Percentiles rank a stretch among this genome's conserved stretches.
Evolutionary conservation across 2,329 filamentous ascomycete species (phyloP).

Genomic region (Fonsecaea nubica): DNA sequence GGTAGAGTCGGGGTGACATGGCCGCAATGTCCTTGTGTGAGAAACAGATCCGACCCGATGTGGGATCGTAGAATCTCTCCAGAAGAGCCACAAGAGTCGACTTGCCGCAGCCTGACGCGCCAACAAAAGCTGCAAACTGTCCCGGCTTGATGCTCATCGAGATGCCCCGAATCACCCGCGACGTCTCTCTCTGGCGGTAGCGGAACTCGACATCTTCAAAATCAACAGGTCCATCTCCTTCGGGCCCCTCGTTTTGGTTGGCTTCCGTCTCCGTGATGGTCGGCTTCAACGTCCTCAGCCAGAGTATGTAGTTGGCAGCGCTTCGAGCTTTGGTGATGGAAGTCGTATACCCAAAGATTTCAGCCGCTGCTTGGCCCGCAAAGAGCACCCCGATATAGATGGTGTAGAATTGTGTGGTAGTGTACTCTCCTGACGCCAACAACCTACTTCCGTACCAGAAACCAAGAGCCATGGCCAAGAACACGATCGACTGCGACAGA

Average conservation of each 20-base stretch:
- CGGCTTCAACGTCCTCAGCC: conserved; percentile 54
- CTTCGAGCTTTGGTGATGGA: conserved; percentile 60
- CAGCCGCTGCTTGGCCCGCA: conserved; percentile 42
- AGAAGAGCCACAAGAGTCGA: conserved; percentile 70
- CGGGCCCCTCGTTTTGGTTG: conserved; percentile 49
- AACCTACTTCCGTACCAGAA: conserved; percentile 69
- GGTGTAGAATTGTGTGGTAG: conserved; percentile 50
- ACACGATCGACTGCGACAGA: conserved; percentile 44
- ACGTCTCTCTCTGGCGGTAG: conserved; percentile 42
- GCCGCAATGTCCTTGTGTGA: conserved; percentile 66
- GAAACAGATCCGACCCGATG: conserved; percentile 68
- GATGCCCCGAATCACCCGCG: conserved; percentile 44
- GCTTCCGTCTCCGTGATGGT: conserved; percentile 52
- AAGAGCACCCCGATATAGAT: conserved; percentile 55
- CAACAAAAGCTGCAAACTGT: conserved; percentile 62
- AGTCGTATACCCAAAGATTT: conserved; percentile 47
- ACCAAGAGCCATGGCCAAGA: conserved; percentile 42
- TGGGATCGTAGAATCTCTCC: conserved; percentile 72
- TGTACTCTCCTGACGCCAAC: conserved; percentile 58
- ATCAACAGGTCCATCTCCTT: conserved; percentile 49
- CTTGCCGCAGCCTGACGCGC: conserved; percentile 66
- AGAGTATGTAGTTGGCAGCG: conserved; percentile 60
- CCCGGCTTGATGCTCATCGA: conserved; percentile 52
- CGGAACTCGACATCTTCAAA: conserved; percentile 55
- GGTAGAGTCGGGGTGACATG: conserved; percentile 68